A percentile compares a stretch with the other conserved stretches of the same genome.
Evolutionary conservation across 2,329 filamentous ascomycete genomes (phyloP).

Genomic region (Calcarisporium arbuscula): DNA sequence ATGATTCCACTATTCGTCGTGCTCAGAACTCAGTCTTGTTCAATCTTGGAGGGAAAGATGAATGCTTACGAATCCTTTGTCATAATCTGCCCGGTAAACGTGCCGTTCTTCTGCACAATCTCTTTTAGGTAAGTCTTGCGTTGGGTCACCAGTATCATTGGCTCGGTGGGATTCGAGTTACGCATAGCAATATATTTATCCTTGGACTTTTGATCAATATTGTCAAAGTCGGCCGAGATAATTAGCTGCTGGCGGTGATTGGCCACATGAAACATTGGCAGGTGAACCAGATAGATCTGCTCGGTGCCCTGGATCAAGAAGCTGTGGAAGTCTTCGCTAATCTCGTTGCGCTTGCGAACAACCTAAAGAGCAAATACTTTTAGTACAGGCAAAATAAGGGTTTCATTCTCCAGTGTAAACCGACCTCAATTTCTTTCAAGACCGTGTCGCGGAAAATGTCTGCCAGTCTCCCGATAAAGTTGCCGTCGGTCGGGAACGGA

Average conservation of each 20-base stretch:
- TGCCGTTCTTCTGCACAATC: no score
- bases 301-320: conserved; percentile 31
- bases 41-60: no score
- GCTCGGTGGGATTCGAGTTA: conserved; percentile 16
- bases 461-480: conserved; percentile 32
- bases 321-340: conserved; percentile 25
- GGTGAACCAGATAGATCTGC: conserved; percentile 25
- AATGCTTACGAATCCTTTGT: no score
- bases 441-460: conserved; percentile 23
- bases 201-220: conserved; percentile 4
- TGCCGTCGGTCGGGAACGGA: conserved; percentile 32
- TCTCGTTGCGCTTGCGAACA: conserved; percentile 27
- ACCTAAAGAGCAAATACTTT: conserved; percentile 5
- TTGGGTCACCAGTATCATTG: conserved; percentile 20
- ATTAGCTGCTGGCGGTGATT: conserved; percentile 34
- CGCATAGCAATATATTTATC: conserved; percentile 19
- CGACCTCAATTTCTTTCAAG: conserved; percentile 18
- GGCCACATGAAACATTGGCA: conserved; percentile 32
- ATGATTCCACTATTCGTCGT: no score
- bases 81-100: no score
- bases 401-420: no score
- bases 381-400: no score
- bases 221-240: conserved; percentile 19
- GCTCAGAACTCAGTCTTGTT: no score
- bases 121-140: conserved; percentile 22